Evolutionary conservation across 1,284 basidiomycete genomes (phyloP), one percentile per base, ranked within the genome.

Genomic region (Ganoderma lucidum): DNA sequence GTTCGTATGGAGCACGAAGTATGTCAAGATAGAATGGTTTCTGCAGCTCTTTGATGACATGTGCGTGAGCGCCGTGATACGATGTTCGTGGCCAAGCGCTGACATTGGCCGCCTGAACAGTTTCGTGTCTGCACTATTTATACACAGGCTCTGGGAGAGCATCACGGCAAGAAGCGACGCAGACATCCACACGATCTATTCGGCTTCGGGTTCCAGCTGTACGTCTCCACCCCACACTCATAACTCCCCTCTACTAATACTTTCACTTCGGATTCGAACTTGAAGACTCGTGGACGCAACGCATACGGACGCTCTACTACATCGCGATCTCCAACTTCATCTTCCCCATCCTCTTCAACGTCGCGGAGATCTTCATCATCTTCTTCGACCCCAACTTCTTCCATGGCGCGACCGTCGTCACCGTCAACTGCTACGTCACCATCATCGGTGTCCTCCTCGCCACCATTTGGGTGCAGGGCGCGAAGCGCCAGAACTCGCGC

Each of bases 281-380:
- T n/a, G n/a, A 19, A 63, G 62, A 19, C 32, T 64, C 56, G n/a
- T 68, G 51, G 37, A 9, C 42, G 19, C 10, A 59, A 32, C 62
- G 67, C 41, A 35, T 68, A 14, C 63, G 63, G 17, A 71, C 74
- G 1, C 68, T 80, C 35, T 77, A 80, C 70, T 80, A 78, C 76
- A 78, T 79, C 44, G 71, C 76, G 1, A 60, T 70, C 5, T 76
- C 76, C 30, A 80, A 79, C 70, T 80, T 79, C 64, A 73, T 79
- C 51, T 72, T 80, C 41, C 79, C 79, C 4, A 76, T 75, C 17
- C 65, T 79, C 32, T 68, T 80, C 48, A 74, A 75, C 64, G 68
- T 79, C 63, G 70, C 70, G 5, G 75, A 78, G 68, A 73, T 79
- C 32, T 61, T 72, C 19, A 65, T 75, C 30, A 66, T 70, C 60